A percentile compares a stretch with the other conserved stretches of the same genome.
Evolutionary conservation across 2,329 filamentous ascomycete genomes (phyloP).

Genomic region (Calonectria honghensis): DNA sequence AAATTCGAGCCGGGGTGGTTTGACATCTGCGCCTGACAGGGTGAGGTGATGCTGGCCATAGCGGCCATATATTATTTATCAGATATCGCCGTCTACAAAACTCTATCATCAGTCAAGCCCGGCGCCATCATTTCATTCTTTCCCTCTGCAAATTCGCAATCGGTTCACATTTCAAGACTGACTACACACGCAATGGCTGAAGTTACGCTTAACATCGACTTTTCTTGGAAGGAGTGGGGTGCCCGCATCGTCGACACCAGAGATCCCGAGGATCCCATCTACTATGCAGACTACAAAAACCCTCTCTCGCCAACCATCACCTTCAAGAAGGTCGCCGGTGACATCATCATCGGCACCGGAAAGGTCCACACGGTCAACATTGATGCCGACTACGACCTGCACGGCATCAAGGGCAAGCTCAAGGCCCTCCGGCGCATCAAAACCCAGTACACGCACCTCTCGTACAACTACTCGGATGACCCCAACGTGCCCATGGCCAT

Average conservation of each 20-base stretch:
- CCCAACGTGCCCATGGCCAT: conserved; percentile 42
- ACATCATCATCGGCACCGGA: conserved; percentile 39
- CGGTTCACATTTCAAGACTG: background rate
- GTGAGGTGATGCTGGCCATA: conserved; percentile 9
- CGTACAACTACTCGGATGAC: conserved; percentile 44
- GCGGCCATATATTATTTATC: background rate
- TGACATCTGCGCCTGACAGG: background rate
- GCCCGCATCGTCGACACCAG: conserved; percentile 39
- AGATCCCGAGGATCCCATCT: conserved; percentile 38
- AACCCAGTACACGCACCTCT: conserved; percentile 51
- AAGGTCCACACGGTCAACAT: conserved; percentile 48
- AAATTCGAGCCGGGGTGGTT: background rate
- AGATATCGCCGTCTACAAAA: background rate
- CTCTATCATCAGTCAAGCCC: background rate
- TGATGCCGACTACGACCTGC: conserved; percentile 48
- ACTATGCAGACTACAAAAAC: conserved; percentile 43
- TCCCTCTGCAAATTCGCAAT: background rate
- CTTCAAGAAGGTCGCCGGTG: conserved; percentile 36
- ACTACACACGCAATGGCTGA: background rate
- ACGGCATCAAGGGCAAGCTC: conserved; percentile 47
- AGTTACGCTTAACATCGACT: conserved; percentile 42
- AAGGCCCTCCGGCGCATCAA: conserved; percentile 47
- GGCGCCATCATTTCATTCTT: background rate
- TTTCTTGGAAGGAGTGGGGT: conserved; percentile 46
- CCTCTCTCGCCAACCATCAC: conserved; percentile 39